Base-by-base conservation (phyloP, 2,329 filamentous ascomycete species). In the Tolypocladium paradoxum region DNA sequence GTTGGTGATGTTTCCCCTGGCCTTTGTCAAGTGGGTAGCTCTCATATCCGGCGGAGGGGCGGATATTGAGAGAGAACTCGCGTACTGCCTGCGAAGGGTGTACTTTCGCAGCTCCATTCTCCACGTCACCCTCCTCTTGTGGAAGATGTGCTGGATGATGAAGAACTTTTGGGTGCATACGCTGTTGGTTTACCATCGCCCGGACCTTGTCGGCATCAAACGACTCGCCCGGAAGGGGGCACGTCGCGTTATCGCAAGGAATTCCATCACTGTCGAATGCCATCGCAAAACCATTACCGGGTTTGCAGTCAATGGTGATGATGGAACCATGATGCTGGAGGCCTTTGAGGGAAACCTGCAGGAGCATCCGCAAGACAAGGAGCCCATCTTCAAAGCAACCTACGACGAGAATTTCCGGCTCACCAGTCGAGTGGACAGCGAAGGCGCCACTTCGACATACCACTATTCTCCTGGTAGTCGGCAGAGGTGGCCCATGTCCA, bases 11-110 rank as follows among this genome's bases (percentile, higher is more conserved):
- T 33, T 68, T 2, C 58, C 66, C 1, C 52, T 64, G 45, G 56
- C 58, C 4, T 57, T 68, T 18, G 56, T 63, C 20, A 67, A 68
- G 51, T 70, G 66, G 62, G 54, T 67, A 1, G 67, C 64, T 11
- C 62, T 70, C 48, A 61, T 70, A 36, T 65, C 65, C 1, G 64
- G 65, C 2, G 69, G 64, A 5, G 66, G 65, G 6, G 64, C 64
- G 16, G 64, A 69, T 48, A 59, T 69, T 31, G 69, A 70, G 52
- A 56, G 68, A 29, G 69, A 71, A 55, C 56, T 71, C 3, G 67
- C 62, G 61, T 68, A 69, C 53, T 58, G 61, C 7, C 56, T 70
- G 11, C 57, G 63, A 14, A 54, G 62, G 36, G 57, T 61, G 11
- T 62, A 60, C 40, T 58, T 61, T 34, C 59, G 64, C 14, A 49